Evolutionary conservation across 2,329 filamentous ascomycete species (phyloP).

Genomic region (Exserohilum turcica): DNA sequence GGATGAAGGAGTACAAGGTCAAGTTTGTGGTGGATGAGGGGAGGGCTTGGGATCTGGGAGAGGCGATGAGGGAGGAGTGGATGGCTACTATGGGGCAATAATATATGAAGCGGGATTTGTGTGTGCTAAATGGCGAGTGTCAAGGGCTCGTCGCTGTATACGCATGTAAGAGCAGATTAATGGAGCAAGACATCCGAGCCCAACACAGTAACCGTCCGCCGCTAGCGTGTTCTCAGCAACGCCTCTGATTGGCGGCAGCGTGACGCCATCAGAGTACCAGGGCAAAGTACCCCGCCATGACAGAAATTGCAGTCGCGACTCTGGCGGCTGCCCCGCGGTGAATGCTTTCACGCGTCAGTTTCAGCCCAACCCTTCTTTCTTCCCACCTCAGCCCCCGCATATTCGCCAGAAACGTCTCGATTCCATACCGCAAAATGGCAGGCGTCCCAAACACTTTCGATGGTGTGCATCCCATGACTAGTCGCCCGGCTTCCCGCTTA

Average conservation of each 20-base stretch:
- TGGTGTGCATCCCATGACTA: conserved; percentile 22
- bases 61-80: conserved; percentile 9
- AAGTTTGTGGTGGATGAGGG: conserved; percentile 23
- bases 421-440: conserved; percentile 41
- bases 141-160: no score
- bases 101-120: background rate
- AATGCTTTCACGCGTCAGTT: conserved; percentile 25
- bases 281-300: conserved; percentile 26
- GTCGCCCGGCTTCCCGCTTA: conserved; percentile 10
- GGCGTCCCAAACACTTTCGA: conserved; percentile 43
- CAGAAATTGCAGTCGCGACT: conserved; percentile 27
- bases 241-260: conserved; percentile 15
- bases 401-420: conserved; percentile 22
- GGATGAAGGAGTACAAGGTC: conserved; percentile 12
- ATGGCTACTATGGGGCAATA: conserved; percentile 4
- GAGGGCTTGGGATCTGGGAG: conserved; percentile 12
- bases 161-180: background rate
- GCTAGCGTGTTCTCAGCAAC: background rate
- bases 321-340: conserved; percentile 12
- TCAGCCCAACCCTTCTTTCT: background rate
- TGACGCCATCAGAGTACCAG: conserved; percentile 32
- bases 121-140: background rate
- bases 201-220: background rate
- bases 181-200: background rate
- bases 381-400: background rate